A percentile compares a stretch with the other conserved stretches of the same genome.
phyloP scores from a whole-genome alignment of 2,329 filamentous ascomycete genomes.

The Alternaria hordeiaustralica region DNA sequence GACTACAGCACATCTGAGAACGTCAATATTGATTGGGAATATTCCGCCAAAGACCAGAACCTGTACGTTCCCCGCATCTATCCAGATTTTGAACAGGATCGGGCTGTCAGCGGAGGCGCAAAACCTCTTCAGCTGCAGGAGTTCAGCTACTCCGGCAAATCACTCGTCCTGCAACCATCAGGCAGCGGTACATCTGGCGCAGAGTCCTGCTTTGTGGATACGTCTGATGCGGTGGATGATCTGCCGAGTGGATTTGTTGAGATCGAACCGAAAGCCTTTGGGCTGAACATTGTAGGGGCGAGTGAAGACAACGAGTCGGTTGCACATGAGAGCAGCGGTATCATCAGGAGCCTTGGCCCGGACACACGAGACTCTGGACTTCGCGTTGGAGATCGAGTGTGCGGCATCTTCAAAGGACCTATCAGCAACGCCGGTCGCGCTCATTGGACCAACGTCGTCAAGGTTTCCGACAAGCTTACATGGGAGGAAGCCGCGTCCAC shows the following conservation, averaged over 20 bases:
- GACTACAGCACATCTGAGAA: not conserved
- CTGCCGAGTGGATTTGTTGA: not conserved
- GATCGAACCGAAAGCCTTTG: not conserved
- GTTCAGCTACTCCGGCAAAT: not conserved
- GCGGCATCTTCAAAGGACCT: not conserved
- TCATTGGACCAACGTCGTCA: not conserved
- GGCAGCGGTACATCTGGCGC: not conserved
- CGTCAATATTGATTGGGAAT: not conserved
- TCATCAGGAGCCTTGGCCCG: not conserved
- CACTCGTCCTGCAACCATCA: not conserved
- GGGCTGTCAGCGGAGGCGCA: not conserved
- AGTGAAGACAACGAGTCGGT: not conserved
- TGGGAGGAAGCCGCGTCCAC: not conserved
- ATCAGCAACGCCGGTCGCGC: not conserved
- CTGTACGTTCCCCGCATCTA: not conserved
- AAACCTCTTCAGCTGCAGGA: not conserved
- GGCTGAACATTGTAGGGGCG: not conserved
- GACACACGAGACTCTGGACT: not conserved
- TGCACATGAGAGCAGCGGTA: not conserved
- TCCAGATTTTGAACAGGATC: not conserved
- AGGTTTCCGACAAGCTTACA: not conserved
- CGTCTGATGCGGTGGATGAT: not conserved
- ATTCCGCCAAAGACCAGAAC: not conserved
- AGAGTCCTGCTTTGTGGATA: not conserved
- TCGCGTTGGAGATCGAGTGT: conserved; percentile 1